Base-by-base conservation (phyloP, 2,329 filamentous ascomycete genomes). In the Xylariaceae sp. region DNA sequence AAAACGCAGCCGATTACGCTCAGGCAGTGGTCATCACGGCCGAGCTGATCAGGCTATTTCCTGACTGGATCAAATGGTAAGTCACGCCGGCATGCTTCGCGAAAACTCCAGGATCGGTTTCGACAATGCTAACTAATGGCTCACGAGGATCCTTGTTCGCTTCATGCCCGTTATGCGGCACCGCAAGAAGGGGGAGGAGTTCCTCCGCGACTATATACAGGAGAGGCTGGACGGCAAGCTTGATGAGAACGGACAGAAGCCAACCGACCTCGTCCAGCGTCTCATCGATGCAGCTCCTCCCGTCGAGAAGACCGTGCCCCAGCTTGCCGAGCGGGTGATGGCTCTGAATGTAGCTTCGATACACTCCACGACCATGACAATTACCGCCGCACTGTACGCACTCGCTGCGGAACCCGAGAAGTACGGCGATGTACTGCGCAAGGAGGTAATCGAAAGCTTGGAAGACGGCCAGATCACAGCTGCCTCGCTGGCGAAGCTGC, bases 301-400 rank as follows among this genome's bases (percentile, higher is more conserved):
- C 4, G 29, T 35, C 13, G 36, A 38, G 16, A 35, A 27, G 21
- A 38, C 36, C 4, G 32, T 38, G 1, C 26, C 28, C 3, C 32
- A 38, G 18, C 28, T 38, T 5, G 32, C 36, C 5, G 36, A 38
- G 18, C 18, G 36, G 15, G 22, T 38, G 17, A 38, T 38, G 36
- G 36, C 32, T 4, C 17, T 38, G 14, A 35, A 38, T n/a, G 32
- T 38, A 1, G 36, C 32, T 14, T 35, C 36, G 12, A 38, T 38
- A 2, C 36, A 38, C 15, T 35, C 36, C 7, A 35, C 32, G 9
- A 31, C 27, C 14, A 35, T 35, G 32, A 38, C 32, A 7, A 31
- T 38, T 17, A 35, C 28, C 21, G 13, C 21, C 23, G 32, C 26
- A 14, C 17, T 31, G 16, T 35, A 38, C 32, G 22, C 10, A 10